Percentiles rank a stretch among this genome's conserved stretches.
Conservation (phyloP, 768 basidiomycete genomes). For the Kwoniella europaea region DNA sequence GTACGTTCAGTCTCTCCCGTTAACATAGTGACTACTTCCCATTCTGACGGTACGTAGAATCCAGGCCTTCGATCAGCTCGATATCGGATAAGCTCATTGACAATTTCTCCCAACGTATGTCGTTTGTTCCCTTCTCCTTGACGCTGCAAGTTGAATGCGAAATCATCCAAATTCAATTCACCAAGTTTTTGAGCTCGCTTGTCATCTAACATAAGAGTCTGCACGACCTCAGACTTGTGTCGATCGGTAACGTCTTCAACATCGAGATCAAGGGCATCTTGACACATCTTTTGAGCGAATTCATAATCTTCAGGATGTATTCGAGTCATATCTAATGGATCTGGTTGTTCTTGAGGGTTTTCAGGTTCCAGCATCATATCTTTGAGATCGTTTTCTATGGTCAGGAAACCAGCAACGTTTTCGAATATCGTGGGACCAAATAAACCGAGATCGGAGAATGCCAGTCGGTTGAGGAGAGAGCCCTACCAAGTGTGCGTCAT, state of each 20-base stretch:
- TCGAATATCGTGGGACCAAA: slow-evolving; percentile 86
- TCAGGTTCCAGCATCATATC: slow-evolving; percentile 67
- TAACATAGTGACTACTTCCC: slow-evolving; percentile 92
- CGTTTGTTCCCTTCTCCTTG: slow-evolving; percentile 82
- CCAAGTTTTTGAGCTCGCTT: slow-evolving; percentile 79
- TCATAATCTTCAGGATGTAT: slow-evolving; percentile 99
- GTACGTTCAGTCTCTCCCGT: slow-evolving; percentile 86
- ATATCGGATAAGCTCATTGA: slow-evolving; percentile 78
- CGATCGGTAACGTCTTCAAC: slow-evolving; percentile 93
- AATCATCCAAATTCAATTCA: slow-evolving; percentile 93
- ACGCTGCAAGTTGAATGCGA: slow-evolving; percentile 87
- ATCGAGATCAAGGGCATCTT: slow-evolving; percentile 94
- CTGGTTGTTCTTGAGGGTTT: slow-evolving; percentile 72
- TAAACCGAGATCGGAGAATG: slow-evolving; percentile 80
- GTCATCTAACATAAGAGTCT: slow-evolving; percentile 78
- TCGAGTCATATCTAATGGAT: slow-evolving; percentile 91
- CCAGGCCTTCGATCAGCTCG: slow-evolving; percentile 74
- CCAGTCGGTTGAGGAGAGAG: slow-evolving; percentile 83
- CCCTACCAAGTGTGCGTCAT: slow-evolving; percentile 64
- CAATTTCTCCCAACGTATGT: slow-evolving; percentile 84
- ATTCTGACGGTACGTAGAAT: slow-evolving; percentile 70
- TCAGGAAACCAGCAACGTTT: slow-evolving; percentile 70
- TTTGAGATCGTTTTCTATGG: slow-evolving; percentile 69
- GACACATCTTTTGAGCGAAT: slow-evolving; percentile 96
- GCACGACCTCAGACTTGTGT: slow-evolving; percentile 88